Base-by-base conservation (phyloP, 129 eudicot genomes). In the Daucus carota region DNA sequence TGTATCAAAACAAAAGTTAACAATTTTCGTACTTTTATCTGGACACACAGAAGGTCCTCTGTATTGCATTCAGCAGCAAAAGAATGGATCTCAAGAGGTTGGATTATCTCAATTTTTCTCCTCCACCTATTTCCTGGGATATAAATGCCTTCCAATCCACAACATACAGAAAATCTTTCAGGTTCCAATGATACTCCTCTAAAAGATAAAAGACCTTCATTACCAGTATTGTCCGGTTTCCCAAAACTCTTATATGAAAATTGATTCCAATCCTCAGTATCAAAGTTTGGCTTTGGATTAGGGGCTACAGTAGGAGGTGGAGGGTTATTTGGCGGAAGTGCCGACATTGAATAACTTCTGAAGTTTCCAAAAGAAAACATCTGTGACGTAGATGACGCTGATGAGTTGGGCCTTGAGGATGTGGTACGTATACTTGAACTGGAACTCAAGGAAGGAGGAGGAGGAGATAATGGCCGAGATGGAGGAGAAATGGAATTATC, bases 301-400 rank as follows among this genome's bases (percentile, higher is more conserved):
- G 89, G 76, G 63, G 84, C 72, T 77, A 91, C 83, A 78, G 78
- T 81, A 71, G 95, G 86, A 18, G 89, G 73, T 48, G 83, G 79
- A 75, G 81, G 10, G 18, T 41, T 70, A 74, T 78, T 92, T 71
- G 89, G 92, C 52, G 97, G 96, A 74, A 94, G 84, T 62, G 98
- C 81, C 59, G 98, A 91, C 98, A 94, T 94, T 71, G 98, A 94
- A 75, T 94, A 91, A 79, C 98, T 94, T 86, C 98, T 94, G 73
- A 94, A 91, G 84, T 91, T 82, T 59, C 93, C 88, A 79, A 93
- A 91, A 50, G 98, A 91, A 71, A 94, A 86, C n/a, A 94, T 88
- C 50, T 87, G 97, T 43, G 98, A 89, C 72, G 88, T 81, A 70
- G 97, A 81, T 69, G 97, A 84, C 50, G 80, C 87, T 36, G 93